Percentiles rank a stretch among this genome's conserved stretches.
phyloP scores from a whole-genome alignment of 208 protist species.

The Trypanosoma melophagium region DNA sequence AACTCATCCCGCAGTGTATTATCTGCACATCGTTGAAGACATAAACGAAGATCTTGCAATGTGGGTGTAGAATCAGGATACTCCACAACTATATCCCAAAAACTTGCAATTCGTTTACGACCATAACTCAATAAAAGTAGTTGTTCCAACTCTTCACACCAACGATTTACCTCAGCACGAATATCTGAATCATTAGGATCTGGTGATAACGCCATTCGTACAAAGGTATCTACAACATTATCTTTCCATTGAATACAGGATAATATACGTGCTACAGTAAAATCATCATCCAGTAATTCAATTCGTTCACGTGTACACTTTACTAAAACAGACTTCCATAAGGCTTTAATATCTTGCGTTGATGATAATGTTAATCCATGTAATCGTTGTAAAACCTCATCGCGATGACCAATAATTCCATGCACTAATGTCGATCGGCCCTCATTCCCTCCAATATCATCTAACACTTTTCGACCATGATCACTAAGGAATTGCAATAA shows the following conservation, averaged over 20 bases:
- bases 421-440: conserved; percentile 6
- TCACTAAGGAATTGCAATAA: conserved; percentile 53
- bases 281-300: conserved; percentile 61
- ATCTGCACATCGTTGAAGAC: conserved; percentile 53
- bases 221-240: conserved; percentile 67
- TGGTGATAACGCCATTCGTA: conserved; percentile 47
- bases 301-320: conserved; percentile 49
- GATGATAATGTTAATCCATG: conserved; percentile 65
- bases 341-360: conserved; percentile 50
- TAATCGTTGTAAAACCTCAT: conserved; percentile 50
- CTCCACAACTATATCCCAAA: conserved; percentile 88
- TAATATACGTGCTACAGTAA: conserved; percentile 50
- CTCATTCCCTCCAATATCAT: conserved; percentile 9
- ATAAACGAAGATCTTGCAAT: conserved; percentile 76
- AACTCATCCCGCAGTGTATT: conserved; percentile 60
- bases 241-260: conserved; percentile 66
- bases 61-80: conserved; percentile 81
- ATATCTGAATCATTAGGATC: conserved; percentile 23
- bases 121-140: conserved; percentile 55
- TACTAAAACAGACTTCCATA: conserved; percentile 66
- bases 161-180: conserved; percentile 52
- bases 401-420: conserved; percentile 14
- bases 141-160: conserved; percentile 67
- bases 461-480: conserved; percentile 35
- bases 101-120: conserved; percentile 54